These are phyloP conservation scores for Potentilla sterilis DNA, from an alignment of 306 rosid species.

Conservation along the genomic window DNA sequence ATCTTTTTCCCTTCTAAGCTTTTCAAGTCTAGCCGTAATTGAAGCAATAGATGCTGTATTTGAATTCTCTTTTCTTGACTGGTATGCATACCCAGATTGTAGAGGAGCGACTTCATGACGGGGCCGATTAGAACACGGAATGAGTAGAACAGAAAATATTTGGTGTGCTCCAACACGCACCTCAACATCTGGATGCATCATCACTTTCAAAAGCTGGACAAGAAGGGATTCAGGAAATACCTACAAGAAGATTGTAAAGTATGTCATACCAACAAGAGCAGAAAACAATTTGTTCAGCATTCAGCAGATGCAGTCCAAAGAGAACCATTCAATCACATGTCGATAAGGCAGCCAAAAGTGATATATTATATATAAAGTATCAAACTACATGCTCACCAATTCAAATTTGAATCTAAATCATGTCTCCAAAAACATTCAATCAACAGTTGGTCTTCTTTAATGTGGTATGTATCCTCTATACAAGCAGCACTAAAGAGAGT, in stretches of 20 bases:
- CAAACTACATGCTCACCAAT: neutral
- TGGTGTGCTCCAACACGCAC: constrained; percentile 93
- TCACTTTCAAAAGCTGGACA: constrained; percentile 78
- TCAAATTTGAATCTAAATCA: neutral
- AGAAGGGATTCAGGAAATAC: constrained; percentile 91
- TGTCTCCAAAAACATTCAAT: neutral
- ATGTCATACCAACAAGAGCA: neutral
- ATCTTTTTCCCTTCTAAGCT: constrained; percentile 73
- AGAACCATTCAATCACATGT: neutral
- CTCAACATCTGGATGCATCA: constrained; percentile 80
- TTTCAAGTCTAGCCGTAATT: constrained; percentile 84
- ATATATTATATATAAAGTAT: neutral
- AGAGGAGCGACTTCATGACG: constrained; percentile 46
- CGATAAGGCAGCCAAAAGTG: neutral
- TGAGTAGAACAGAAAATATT: constrained; percentile 74
- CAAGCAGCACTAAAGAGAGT: neutral
- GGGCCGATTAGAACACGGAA: constrained; percentile 61
- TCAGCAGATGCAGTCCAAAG: neutral
- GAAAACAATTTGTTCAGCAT: neutral
- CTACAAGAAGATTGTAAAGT: constrained; percentile 35
- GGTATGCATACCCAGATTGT: constrained; percentile 54
- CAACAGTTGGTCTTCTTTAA: neutral
- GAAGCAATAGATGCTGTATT: constrained; percentile 79
- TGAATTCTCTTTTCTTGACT: constrained; percentile 54
- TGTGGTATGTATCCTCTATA: neutral